Percentiles rank a stretch among this genome's conserved stretches.
phyloP scores from a whole-genome alignment of 2,329 filamentous ascomycete species.

The Scytalidium sp. region DNA sequence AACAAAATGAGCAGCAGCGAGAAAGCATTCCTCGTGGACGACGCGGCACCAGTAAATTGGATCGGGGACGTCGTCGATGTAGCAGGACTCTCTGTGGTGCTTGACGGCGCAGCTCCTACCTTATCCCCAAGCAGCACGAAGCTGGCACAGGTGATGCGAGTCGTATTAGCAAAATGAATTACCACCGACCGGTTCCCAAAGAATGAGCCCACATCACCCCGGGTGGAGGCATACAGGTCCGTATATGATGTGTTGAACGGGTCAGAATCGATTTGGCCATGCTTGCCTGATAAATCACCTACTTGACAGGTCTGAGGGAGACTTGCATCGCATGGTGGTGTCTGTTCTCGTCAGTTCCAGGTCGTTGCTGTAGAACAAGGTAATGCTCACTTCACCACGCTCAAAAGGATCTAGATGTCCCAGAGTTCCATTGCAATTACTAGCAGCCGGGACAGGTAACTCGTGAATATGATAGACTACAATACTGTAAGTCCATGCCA shows the following conservation, averaged over 20 bases:
- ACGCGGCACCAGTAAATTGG: not conserved
- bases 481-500: constrained; percentile 13
- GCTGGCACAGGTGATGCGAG: constrained; percentile 63
- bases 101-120: too few relatives aligned
- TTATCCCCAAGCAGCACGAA: constrained; percentile 35
- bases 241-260: constrained; percentile 48
- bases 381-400: constrained; percentile 42
- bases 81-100: not conserved
- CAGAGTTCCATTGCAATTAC: constrained; percentile 68
- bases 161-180: constrained; percentile 62
- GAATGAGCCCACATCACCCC: constrained; percentile 49
- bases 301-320: constrained; percentile 67
- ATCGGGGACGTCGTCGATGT: not conserved
- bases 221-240: constrained; percentile 57
- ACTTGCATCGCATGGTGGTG: constrained; percentile 54
- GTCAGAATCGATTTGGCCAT: constrained; percentile 55
- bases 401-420: constrained; percentile 70
- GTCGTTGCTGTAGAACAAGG: not conserved
- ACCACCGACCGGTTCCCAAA: constrained; percentile 65
- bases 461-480: constrained; percentile 73
- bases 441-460: constrained; percentile 57
- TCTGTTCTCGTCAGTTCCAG: constrained; percentile 34
- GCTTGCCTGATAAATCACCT: constrained; percentile 74
- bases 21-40: not conserved
- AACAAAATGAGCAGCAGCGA: not conserved